Conservation (phyloP, 2,329 filamentous ascomycete species). For the Fusarium torulosum region DNA sequence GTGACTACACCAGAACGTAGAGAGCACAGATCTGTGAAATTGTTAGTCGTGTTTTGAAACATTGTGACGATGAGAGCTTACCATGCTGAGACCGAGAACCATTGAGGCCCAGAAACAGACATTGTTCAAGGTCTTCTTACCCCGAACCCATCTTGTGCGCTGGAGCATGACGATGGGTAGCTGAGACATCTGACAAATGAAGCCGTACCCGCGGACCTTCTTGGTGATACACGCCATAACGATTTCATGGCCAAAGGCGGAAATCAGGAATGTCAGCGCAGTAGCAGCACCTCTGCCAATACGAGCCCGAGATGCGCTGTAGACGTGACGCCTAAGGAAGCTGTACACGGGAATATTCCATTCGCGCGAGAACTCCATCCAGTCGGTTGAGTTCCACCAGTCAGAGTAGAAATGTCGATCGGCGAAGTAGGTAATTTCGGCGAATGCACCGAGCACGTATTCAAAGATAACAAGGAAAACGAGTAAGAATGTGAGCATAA, state of each 20-base stretch:
- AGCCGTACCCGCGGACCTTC: slow-evolving; percentile 94
- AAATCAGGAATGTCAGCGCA: slow-evolving; percentile 90
- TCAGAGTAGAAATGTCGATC: slow-evolving; percentile 93
- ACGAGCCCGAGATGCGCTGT: slow-evolving; percentile 81
- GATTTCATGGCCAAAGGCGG: slow-evolving; percentile 89
- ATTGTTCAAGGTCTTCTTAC: slow-evolving; percentile 84
- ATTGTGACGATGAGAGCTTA: slow-evolving; percentile 58
- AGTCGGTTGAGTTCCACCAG: slow-evolving; percentile 84
- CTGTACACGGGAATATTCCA: slow-evolving; percentile 99
- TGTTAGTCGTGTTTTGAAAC: slow-evolving; percentile 29
- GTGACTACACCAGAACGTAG: slow-evolving; percentile 62
- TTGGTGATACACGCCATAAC: slow-evolving; percentile 99
- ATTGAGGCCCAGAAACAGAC: slow-evolving; percentile 93
- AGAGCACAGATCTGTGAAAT: slow-evolving; percentile 63
- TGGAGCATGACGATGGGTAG: slow-evolving; percentile 95
- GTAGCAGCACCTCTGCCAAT: slow-evolving; percentile 84
- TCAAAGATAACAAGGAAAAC: slow-evolving; percentile 99
- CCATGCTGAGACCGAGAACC: slow-evolving; percentile 86
- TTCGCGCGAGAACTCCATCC: slow-evolving; percentile 95
- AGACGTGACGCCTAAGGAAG: slow-evolving; percentile 95
- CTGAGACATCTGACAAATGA: slow-evolving; percentile 95
- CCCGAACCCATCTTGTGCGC: slow-evolving; percentile 80
- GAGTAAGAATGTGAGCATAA: slow-evolving; percentile 94
- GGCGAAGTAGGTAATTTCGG: slow-evolving; percentile 92
- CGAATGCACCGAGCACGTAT: slow-evolving; percentile 93